A percentile compares a stretch with the other conserved stretches of the same genome.
These are phyloP conservation scores for Sugiyamaella boreocaroliniensis DNA, from an alignment of 805 yeast genomes.

Conservation along the genomic window DNA sequence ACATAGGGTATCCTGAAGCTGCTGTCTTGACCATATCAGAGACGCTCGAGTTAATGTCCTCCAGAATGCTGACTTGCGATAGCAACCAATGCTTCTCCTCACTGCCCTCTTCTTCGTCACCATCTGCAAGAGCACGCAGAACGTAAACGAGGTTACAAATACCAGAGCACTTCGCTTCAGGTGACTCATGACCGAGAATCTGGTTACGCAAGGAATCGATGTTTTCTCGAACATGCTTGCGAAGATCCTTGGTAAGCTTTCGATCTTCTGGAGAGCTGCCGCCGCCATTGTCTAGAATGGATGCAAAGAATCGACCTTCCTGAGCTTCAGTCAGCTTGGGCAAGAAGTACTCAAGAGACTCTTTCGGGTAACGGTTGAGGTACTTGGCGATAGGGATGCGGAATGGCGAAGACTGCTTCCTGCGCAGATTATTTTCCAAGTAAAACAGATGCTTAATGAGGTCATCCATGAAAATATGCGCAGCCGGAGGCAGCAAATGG, in stretches of 20 bases:
- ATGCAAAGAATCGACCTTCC: slow-evolving; percentile 60
- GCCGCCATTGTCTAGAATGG: slow-evolving; percentile 45
- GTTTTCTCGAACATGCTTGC: slow-evolving; percentile 48
- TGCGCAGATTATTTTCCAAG: slow-evolving; percentile 74
- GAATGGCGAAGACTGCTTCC: slow-evolving; percentile 84
- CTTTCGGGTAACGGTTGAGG: slow-evolving; percentile 71
- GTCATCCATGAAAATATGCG: slow-evolving; percentile 86
- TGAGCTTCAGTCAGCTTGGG: slow-evolving; percentile 58
- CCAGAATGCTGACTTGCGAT: slow-evolving; percentile 39
- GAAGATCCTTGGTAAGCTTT: slow-evolving; percentile 49
- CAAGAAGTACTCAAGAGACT: slow-evolving; percentile 63
- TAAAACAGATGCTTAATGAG: slow-evolving; percentile 67
- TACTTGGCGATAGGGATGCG: slow-evolving; percentile 85
- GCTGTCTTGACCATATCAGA: slow-evolving; percentile 41
- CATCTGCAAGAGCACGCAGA: slow-evolving; percentile 44
- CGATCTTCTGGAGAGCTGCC: neutral
- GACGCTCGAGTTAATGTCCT: slow-evolving; percentile 38
- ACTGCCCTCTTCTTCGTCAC: slow-evolving; percentile 26
- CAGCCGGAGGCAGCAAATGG: slow-evolving; percentile 86
- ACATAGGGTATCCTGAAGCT: slow-evolving; percentile 40
- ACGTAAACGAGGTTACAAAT: slow-evolving; percentile 71
- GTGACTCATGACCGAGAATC: slow-evolving; percentile 43
- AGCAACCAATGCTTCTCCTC: slow-evolving; percentile 45
- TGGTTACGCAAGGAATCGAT: slow-evolving; percentile 43
- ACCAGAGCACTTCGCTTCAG: slow-evolving; percentile 52